Conservation (phyloP, 257 asterid species). For the Fraxinus excelsior region DNA sequence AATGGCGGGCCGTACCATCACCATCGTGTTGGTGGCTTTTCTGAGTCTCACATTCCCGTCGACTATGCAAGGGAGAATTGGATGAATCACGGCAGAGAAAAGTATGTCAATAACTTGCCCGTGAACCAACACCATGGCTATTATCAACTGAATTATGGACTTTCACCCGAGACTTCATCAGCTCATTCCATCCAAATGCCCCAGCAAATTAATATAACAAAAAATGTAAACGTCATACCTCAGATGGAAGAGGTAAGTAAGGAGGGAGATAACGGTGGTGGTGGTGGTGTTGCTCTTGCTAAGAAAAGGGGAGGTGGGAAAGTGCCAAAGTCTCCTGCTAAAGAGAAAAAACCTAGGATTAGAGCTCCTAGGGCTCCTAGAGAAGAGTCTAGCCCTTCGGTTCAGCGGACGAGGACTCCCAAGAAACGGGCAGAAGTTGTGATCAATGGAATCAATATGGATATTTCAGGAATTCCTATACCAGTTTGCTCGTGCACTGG, state of each 20-base stretch:
- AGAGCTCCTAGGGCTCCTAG: slow-evolving; percentile 44
- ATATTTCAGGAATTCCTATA: slow-evolving; percentile 67
- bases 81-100: slow-evolving; percentile 54
- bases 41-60: slow-evolving; percentile 44
- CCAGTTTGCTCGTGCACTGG: slow-evolving; percentile 93
- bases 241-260: slow-evolving; percentile 42
- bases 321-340: slow-evolving; percentile 47
- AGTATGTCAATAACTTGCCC: slow-evolving; percentile 40
- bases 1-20: slow-evolving; percentile 67
- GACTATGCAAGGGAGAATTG: slow-evolving; percentile 50
- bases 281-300: slow-evolving; percentile 22
- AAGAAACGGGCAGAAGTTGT: slow-evolving; percentile 72
- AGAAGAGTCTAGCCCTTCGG: slow-evolving; percentile 42
- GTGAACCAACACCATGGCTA: slow-evolving; percentile 43
- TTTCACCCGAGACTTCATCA: slow-evolving; percentile 55
- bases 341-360: slow-evolving; percentile 63
- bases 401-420: slow-evolving; percentile 65
- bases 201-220: slow-evolving; percentile 41
- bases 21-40: slow-evolving; percentile 60
- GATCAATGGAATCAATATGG: slow-evolving; percentile 73
- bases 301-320: slow-evolving; percentile 59
- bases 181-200: slow-evolving; percentile 53
- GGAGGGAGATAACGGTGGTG: slow-evolving; percentile 42
- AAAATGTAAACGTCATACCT: slow-evolving; percentile 36
- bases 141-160: slow-evolving; percentile 50